phyloP scores from a whole-genome alignment of 2,329 filamentous ascomycete species.

The Alternaria infectoria region DNA sequence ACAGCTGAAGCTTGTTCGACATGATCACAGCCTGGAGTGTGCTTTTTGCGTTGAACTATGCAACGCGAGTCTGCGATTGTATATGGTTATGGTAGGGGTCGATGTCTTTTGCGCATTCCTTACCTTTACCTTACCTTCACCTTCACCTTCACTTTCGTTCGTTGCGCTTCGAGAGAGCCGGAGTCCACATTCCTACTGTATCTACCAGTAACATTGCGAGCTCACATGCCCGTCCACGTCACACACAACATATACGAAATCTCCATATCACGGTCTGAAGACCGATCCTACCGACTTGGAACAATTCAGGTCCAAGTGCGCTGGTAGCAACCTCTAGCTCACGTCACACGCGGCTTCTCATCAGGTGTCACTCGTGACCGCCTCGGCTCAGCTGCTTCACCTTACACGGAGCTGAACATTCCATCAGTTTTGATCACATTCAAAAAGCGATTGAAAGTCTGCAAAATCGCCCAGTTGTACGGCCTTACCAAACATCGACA shows the following conservation, averaged over 20 bases:
- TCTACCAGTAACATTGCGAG: not conserved
- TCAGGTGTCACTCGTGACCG: not conserved
- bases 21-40: slow-evolving; percentile 23
- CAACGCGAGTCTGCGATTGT: not conserved
- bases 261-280: not conserved
- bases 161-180: not conserved
- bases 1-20: slow-evolving; percentile 7
- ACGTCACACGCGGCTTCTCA: not conserved
- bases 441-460: not conserved
- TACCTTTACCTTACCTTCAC: not conserved
- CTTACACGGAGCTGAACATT: not conserved
- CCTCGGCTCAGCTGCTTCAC: not conserved
- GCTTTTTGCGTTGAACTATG: slow-evolving; percentile 13
- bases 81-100: slow-evolving; percentile 2
- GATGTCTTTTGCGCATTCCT: not conserved
- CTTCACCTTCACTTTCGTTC: not conserved
- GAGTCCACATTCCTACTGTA: not conserved
- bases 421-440: not conserved
- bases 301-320: not conserved
- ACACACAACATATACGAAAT: not conserved
- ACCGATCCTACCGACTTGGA: not conserved
- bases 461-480: not conserved
- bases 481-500: not conserved
- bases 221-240: not conserved
- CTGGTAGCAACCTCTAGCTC: not conserved